A percentile compares a stretch with the other conserved stretches of the same genome.
These are phyloP conservation scores for Diphasiastrum complanatum DNA, from an alignment of 83 land plant species.

Conservation along the genomic window DNA sequence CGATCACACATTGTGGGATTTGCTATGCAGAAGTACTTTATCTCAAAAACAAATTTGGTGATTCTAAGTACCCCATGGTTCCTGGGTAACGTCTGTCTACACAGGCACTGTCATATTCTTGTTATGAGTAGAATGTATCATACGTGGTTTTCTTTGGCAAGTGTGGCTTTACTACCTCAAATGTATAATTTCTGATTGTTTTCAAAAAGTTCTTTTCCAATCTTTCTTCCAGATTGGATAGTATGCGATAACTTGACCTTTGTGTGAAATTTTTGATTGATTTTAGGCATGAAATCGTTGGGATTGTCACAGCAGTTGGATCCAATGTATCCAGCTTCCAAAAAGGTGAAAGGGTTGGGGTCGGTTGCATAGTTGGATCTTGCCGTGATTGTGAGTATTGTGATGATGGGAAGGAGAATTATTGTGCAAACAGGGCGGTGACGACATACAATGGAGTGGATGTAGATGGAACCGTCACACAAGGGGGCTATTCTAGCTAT, in stretches of 20 bases:
- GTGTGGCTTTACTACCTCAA: too few relatives aligned
- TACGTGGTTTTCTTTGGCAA: too few relatives aligned
- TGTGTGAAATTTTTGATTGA: neutral
- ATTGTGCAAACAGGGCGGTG: neutral
- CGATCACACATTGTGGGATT: slow-evolving; percentile 6
- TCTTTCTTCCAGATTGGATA: neutral
- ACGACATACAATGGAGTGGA: neutral
- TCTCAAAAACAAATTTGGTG: slow-evolving; percentile 4
- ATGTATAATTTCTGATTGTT: too few relatives aligned
- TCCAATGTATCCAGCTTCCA: neutral
- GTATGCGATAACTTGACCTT: neutral
- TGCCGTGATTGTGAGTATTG: neutral
- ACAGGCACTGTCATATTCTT: too few relatives aligned
- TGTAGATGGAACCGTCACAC: neutral
- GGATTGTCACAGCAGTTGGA: neutral
- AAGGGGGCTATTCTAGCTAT: neutral
- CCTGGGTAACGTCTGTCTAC: slow-evolving; percentile 10
- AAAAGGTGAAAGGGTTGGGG: neutral
- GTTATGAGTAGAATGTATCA: too few relatives aligned
- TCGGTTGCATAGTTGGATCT: neutral
- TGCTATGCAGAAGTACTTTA: slow-evolving; percentile 12
- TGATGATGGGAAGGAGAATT: neutral
- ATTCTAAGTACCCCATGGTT: slow-evolving; percentile 15
- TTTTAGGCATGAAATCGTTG: neutral
- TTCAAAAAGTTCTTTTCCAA: neutral